These are phyloP conservation scores for Phytopythium cucurbitacearum DNA, from an alignment of 352 stramenopile species.

Conservation along the genomic window DNA sequence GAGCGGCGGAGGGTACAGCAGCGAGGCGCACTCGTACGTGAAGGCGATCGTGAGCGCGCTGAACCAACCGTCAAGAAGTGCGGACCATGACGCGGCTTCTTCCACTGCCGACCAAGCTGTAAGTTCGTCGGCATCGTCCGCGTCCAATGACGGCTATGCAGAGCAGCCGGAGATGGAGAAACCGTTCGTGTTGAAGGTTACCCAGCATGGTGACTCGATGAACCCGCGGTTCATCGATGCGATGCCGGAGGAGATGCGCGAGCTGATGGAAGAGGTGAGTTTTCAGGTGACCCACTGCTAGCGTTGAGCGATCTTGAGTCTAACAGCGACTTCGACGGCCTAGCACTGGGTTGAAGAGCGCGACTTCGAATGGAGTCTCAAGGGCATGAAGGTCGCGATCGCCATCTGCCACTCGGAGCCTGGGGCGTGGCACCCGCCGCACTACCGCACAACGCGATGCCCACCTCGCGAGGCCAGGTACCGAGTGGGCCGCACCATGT, in stretches of 20 bases:
- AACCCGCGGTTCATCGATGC: conserved; percentile 67
- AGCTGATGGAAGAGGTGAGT: conserved; percentile 34
- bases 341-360: conserved; percentile 74
- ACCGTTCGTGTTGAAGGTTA: conserved; percentile 59
- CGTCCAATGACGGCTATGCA: not conserved
- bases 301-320: not conserved
- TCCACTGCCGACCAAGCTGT: not conserved
- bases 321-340: not conserved
- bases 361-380: conserved; percentile 58
- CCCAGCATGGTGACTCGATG: conserved; percentile 61
- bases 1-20: conserved; percentile 90
- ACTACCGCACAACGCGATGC: conserved; percentile 69
- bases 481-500: conserved; percentile 91
- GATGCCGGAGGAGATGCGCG: conserved; percentile 40
- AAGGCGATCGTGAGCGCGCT: conserved; percentile 48
- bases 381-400: conserved; percentile 37
- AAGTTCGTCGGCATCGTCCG: not conserved
- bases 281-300: not conserved
- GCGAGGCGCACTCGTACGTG: conserved; percentile 87
- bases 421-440: conserved; percentile 84
- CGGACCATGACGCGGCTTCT: not conserved
- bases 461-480: conserved; percentile 46
- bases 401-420: conserved; percentile 92
- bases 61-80: conserved; percentile 10
- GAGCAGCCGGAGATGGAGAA: not conserved